phyloP scores from a whole-genome alignment of 306 rosid genomes.

The Clitoria ternatea region DNA sequence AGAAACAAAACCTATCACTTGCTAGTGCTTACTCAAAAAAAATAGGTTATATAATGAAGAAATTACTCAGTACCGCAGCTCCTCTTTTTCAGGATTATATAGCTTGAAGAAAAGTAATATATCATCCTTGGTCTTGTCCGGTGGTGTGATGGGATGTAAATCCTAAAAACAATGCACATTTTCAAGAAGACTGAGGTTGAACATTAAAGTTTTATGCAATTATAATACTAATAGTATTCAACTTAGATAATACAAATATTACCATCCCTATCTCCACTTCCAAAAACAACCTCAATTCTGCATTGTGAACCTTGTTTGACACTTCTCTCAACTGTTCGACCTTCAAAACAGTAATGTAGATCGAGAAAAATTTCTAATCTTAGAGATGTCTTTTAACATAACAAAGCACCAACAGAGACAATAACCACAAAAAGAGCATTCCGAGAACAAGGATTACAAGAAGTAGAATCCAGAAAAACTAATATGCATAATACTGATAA shows the following conservation, averaged over 20 bases:
- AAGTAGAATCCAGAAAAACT: background rate
- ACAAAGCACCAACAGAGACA: background rate
- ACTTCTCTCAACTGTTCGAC: constrained; percentile 45
- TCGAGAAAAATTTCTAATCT: constrained; percentile 7
- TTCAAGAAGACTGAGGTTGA: constrained; percentile 2
- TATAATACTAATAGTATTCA: constrained; percentile 1
- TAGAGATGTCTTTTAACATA: background rate
- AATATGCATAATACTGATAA: background rate
- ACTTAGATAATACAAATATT: constrained; percentile 13
- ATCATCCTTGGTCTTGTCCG: constrained; percentile 46
- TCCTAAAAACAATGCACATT: constrained; percentile 31
- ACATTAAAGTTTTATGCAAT: background rate
- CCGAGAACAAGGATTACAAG: background rate
- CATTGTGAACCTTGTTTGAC: constrained; percentile 41
- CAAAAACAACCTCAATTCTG: constrained; percentile 41
- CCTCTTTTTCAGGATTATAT: constrained; percentile 50
- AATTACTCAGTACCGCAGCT: constrained; percentile 38
- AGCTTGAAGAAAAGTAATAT: constrained; percentile 48
- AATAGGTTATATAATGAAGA: background rate
- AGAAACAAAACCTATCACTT: constrained; percentile 1
- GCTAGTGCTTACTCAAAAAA: background rate
- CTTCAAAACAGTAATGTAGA: constrained; percentile 24
- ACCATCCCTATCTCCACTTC: constrained; percentile 42
- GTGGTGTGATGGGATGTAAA: constrained; percentile 32
- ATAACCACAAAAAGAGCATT: background rate